phyloP scores from a whole-genome alignment of 2,329 filamentous ascomycete species.

The Penicillium brevicompactum region DNA sequence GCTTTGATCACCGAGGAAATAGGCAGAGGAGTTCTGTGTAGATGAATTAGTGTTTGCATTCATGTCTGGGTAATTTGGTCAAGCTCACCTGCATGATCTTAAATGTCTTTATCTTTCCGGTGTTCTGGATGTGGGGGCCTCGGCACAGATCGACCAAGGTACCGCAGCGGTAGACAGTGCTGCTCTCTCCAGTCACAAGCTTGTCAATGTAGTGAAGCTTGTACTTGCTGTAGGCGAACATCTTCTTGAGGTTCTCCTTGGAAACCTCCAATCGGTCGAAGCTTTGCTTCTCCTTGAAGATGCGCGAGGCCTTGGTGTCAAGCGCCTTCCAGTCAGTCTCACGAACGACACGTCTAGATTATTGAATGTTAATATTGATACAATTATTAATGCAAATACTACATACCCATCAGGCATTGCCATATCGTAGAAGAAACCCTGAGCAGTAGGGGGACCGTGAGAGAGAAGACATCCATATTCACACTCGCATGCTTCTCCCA shows the following conservation, averaged over 20 bases:
- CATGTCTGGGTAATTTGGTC: neutral
- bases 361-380: constrained; percentile 17
- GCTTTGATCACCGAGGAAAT: constrained; percentile 90
- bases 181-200: constrained; percentile 88
- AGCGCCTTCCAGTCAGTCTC: constrained; percentile 81
- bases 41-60: neutral
- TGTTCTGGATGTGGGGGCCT: constrained; percentile 92
- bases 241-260: constrained; percentile 89
- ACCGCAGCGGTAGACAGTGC: constrained; percentile 92
- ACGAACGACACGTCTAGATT: constrained; percentile 62
- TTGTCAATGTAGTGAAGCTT: constrained; percentile 97
- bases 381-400: constrained; percentile 19
- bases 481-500: constrained; percentile 92
- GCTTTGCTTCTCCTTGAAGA: constrained; percentile 94
- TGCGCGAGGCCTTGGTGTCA: constrained; percentile 76
- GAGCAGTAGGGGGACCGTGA: constrained; percentile 87
- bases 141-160: constrained; percentile 93
- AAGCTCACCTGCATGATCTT: constrained; percentile 74
- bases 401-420: constrained; percentile 67
- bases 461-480: constrained; percentile 90
- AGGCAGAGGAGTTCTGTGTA: constrained; percentile 69
- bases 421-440: constrained; percentile 99
- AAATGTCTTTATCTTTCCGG: constrained; percentile 91
- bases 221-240: constrained; percentile 98
- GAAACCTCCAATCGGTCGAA: constrained; percentile 88